Base-by-base conservation (phyloP, 169 alveolate genomes). In the Plasmodium vivax region DNA sequence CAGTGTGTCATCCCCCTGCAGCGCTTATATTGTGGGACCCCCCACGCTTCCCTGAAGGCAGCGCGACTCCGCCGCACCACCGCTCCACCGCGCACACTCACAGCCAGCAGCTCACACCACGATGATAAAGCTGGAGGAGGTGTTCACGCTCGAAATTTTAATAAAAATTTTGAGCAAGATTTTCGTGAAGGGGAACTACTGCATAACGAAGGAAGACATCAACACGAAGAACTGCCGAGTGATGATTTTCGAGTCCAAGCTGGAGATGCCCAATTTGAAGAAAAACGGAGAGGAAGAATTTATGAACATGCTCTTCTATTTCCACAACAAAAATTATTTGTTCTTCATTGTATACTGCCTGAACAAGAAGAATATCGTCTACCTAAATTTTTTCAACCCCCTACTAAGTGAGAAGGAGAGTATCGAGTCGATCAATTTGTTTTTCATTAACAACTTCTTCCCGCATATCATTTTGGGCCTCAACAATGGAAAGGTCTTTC, bases 381-480 rank as follows among this genome's bases (percentile, higher is more conserved):
- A 90, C 38, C 68, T 79, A 30, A 90, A 90, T 71, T 90, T 81
- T 23, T 90, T 90, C 72, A 90, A 90, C 47, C 94, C 94, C 1
- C 43, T 90, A 74, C 68, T 90, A 51, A 62, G 38, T 90, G 94
- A 90, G 74, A 82, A 82, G 54, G 94, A 90, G 81, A 51, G 51
- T 36, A 82, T 90, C 4, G 94, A 90, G 73, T 38, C 91, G n/a
- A 58, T 90, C 2, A 79, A 90, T 82, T 43, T 90, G 32, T 90
- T 90, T 90, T 90, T 81, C 36, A 81, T 90, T 32, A 90, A 90
- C 38, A 90, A 90, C 41, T 90, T 58, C 30, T 90, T 90, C 73
- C 94, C 94, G n/a, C 94, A 90, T 81, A 90, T 90, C 16, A 82
- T 90, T 10, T 43, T 90, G 51, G 94, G 94, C 6, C 74, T 90